Conservation (phyloP, 176 grass and related monocot genomes). For the Typha latifolia region DNA sequence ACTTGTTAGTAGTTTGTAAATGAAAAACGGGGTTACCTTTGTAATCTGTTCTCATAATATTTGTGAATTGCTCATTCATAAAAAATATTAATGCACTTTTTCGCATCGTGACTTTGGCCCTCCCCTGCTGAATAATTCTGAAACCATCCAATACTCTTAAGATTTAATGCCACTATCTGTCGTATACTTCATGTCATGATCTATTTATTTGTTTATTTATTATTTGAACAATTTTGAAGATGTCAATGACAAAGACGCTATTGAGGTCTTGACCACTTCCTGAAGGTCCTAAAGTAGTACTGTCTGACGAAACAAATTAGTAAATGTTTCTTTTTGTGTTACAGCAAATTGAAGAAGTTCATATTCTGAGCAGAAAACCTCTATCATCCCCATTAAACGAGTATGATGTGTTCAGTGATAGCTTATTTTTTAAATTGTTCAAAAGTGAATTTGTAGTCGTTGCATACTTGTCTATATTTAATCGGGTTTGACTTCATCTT, state of each 20-base stretch:
- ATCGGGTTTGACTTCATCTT: too few relatives aligned
- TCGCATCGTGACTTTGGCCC: background rate
- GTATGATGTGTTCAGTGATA: background rate
- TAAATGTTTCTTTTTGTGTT: background rate
- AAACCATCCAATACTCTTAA: too few relatives aligned
- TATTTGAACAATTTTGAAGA: too few relatives aligned
- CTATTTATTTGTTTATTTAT: too few relatives aligned
- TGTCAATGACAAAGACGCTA: background rate
- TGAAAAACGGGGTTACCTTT: background rate
- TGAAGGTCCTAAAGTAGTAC: background rate
- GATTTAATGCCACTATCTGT: background rate
- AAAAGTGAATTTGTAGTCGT: background rate
- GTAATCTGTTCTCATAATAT: background rate
- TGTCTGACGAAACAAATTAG: background rate
- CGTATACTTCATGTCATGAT: background rate
- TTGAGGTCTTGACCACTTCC: background rate
- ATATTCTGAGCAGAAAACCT: background rate
- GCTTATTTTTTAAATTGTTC: background rate
- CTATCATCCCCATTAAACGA: background rate
- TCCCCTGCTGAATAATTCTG: too few relatives aligned
- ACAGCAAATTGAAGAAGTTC: background rate
- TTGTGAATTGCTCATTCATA: background rate
- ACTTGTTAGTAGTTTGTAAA: background rate
- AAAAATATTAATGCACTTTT: too few relatives aligned
- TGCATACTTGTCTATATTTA: too few relatives aligned